Percentiles rank a stretch among this genome's conserved stretches.
These are phyloP conservation scores for Pythium dissimile DNA, from an alignment of 352 stramenopile genomes.

Conservation along the genomic window DNA sequence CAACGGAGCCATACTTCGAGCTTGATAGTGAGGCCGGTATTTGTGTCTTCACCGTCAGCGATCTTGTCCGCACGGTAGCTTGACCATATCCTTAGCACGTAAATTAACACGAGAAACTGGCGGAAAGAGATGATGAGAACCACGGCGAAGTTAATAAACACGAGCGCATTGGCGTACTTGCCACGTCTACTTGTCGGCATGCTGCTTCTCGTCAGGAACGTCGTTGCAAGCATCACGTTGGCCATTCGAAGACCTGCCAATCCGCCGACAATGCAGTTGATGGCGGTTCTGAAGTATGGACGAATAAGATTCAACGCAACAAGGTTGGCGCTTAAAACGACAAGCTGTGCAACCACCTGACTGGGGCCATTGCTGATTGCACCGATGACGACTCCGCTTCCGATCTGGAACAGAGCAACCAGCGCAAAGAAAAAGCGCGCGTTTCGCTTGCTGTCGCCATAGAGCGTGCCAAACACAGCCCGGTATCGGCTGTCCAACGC, in stretches of 20 bases:
- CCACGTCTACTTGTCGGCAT: slow-evolving; percentile 32
- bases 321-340: slow-evolving; percentile 49
- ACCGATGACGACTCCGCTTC: slow-evolving; percentile 50
- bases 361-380: slow-evolving; percentile 36
- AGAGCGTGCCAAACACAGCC: slow-evolving; percentile 53
- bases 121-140: slow-evolving; percentile 56
- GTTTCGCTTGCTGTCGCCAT: slow-evolving; percentile 44
- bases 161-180: slow-evolving; percentile 45
- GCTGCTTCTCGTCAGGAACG: slow-evolving; percentile 51
- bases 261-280: slow-evolving; percentile 32
- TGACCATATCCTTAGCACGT: slow-evolving; percentile 49
- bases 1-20: not conserved
- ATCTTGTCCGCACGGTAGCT: not conserved
- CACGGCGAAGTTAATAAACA: slow-evolving; percentile 55
- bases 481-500: slow-evolving; percentile 50
- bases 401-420: slow-evolving; percentile 40
- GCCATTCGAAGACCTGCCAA: slow-evolving; percentile 42
- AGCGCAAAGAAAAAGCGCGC: slow-evolving; percentile 68
- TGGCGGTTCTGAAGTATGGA: slow-evolving; percentile 39
- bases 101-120: slow-evolving; percentile 53
- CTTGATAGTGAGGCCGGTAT: not conserved
- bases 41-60: not conserved
- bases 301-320: slow-evolving; percentile 44
- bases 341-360: slow-evolving; percentile 51
- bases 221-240: slow-evolving; percentile 51